These are phyloP conservation scores for Xerocomellus dryophilus DNA, from an alignment of 768 basidiomycete genomes.

Conservation along the genomic window DNA sequence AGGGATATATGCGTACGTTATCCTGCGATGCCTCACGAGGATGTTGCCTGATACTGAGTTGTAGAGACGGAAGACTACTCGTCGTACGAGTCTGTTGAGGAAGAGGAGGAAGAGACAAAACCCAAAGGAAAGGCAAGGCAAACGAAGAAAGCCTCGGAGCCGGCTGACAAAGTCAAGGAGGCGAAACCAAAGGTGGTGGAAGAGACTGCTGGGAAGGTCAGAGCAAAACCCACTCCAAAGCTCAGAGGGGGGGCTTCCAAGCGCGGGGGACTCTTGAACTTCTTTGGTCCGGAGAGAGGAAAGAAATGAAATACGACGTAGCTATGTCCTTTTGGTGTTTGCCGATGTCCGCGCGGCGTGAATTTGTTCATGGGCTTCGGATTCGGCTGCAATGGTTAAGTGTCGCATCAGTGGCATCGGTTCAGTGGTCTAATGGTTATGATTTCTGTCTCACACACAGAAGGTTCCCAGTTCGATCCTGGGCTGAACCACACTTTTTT, in stretches of 20 bases:
- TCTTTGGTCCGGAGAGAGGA: slow-evolving; percentile 31
- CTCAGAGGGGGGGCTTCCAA: slow-evolving; percentile 20
- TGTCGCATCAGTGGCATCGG: neutral
- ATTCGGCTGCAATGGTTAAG: neutral
- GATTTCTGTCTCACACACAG: slow-evolving; percentile 51
- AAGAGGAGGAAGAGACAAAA: slow-evolving; percentile 36
- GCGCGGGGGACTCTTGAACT: slow-evolving; percentile 32
- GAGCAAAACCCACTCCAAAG: slow-evolving; percentile 18
- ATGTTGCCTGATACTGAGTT: neutral
- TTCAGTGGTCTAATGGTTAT: slow-evolving; percentile 49
- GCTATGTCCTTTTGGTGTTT: neutral
- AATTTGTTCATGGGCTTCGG: neutral
- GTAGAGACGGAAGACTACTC: slow-evolving; percentile 77
- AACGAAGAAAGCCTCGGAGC: slow-evolving; percentile 17
- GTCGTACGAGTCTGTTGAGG: slow-evolving; percentile 75
- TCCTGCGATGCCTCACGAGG: neutral
- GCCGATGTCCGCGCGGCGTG: too few relatives aligned
- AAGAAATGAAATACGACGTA: slow-evolving; percentile 22
- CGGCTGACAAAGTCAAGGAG: slow-evolving; percentile 12
- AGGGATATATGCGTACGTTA: slow-evolving; percentile 70
- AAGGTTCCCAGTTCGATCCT: slow-evolving; percentile 49
- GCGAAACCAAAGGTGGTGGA: slow-evolving; percentile 11
- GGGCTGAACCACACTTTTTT: slow-evolving; percentile 36
- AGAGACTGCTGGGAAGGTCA: slow-evolving; percentile 16
- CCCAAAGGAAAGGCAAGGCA: slow-evolving; percentile 13